phyloP scores from a whole-genome alignment of 1,284 basidiomycete genomes.

The Sporisorium graminicola region DNA sequence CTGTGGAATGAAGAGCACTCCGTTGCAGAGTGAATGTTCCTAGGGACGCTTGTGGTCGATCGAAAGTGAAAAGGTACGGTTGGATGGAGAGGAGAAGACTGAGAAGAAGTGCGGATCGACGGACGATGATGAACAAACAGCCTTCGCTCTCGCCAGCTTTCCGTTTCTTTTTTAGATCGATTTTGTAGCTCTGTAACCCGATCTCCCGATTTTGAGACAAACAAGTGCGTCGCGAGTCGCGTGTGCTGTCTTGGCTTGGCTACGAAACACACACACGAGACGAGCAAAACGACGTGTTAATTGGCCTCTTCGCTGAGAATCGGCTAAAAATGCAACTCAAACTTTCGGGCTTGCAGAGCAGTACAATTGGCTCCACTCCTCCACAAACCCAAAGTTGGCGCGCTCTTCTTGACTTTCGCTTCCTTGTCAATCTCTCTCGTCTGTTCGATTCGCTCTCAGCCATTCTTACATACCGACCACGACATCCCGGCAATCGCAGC shows the following conservation, averaged over 20 bases:
- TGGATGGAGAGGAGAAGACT: conserved; percentile 1
- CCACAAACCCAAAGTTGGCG: neutral
- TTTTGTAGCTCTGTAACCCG: neutral
- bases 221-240: conserved; percentile 29
- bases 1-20: neutral
- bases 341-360: conserved; percentile 4
- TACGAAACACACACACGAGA: neutral
- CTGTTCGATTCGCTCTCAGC: no score
- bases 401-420: neutral
- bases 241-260: neutral
- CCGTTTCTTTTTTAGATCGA: conserved; percentile 2
- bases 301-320: conserved; percentile 3
- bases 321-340: neutral
- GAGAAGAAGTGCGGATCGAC: neutral
- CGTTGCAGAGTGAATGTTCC: neutral
- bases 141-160: no score
- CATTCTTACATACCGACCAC: neutral
- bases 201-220: neutral
- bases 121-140: neutral
- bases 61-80: neutral
- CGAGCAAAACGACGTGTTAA: conserved; percentile 14
- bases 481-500: neutral
- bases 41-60: no score
- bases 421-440: neutral
- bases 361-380: conserved; percentile 6